Conservation (phyloP, 108 stramenopile genomes). For the Fistulifera pelliculosa region DNA sequence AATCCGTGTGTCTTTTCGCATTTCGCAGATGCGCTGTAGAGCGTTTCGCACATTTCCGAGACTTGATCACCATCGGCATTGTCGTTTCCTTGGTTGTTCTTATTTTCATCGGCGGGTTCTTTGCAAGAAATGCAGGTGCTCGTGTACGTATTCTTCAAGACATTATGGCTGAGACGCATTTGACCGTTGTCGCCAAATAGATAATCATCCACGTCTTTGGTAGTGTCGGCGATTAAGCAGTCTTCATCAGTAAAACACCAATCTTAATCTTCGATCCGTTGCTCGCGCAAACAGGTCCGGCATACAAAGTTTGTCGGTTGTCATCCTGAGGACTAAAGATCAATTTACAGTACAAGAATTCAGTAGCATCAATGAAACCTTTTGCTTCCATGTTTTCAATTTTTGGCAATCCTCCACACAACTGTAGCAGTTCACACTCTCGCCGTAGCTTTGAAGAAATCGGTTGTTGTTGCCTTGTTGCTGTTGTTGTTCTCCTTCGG, state of each 20-base stretch:
- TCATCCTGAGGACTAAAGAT: conserved; percentile 62
- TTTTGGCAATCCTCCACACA: conserved; percentile 77
- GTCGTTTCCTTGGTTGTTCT: conserved; percentile 22
- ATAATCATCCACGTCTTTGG: conserved; percentile 63
- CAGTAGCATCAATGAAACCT: conserved; percentile 76
- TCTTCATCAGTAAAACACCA: conserved; percentile 76
- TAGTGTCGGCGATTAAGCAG: conserved; percentile 43
- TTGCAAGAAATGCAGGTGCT: conserved; percentile 60
- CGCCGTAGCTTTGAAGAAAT: conserved; percentile 15
- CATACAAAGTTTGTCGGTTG: conserved; percentile 41
- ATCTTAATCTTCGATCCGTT: conserved; percentile 77
- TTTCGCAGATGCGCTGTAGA: conserved; percentile 73
- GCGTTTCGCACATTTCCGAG: conserved; percentile 57
- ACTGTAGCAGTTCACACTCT: conserved; percentile 43
- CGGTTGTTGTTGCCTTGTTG: conserved; percentile 14
- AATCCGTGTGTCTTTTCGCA: conserved; percentile 78
- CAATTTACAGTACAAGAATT: conserved; percentile 61
- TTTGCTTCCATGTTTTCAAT: conserved; percentile 87
- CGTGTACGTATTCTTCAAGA: conserved; percentile 70
- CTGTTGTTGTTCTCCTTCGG: conserved; percentile 16
- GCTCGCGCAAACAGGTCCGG: conserved; percentile 65
- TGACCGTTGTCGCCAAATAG: conserved; percentile 43
- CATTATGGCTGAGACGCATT: conserved; percentile 70
- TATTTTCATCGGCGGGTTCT: conserved; percentile 17
- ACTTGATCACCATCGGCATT: conserved; percentile 23